A percentile compares a stretch with the other conserved stretches of the same genome.
These are phyloP conservation scores for Cardamine occulta DNA, from an alignment of 345 rosid genomes.

Conservation along the genomic window DNA sequence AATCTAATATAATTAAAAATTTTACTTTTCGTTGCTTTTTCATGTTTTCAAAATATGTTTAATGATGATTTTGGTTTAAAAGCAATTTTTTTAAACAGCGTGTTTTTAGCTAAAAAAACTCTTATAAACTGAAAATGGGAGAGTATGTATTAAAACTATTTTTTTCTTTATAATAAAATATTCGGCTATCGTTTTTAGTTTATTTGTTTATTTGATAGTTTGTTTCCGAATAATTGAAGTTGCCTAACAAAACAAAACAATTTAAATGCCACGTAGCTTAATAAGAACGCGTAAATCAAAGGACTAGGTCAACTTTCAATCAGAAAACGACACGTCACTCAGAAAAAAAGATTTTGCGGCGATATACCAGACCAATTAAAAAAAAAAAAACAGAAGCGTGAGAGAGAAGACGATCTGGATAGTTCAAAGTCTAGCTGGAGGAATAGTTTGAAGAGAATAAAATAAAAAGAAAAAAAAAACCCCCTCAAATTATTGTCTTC, in stretches of 20 bases:
- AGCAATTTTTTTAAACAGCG: too few species aligned
- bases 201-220: too few species aligned
- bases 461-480: too few species aligned
- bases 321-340: conserved; percentile 10
- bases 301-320: neutral
- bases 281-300: neutral
- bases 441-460: neutral
- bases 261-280: neutral
- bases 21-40: too few species aligned
- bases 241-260: neutral
- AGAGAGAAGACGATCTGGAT: conserved; percentile 13
- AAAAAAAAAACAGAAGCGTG: neutral
- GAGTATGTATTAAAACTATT: too few species aligned
- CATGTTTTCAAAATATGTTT: too few species aligned
- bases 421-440: conserved; percentile 17
- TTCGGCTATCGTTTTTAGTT: neutral
- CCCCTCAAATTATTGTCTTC: conserved; percentile 20
- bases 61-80: too few species aligned
- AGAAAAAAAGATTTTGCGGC: neutral
- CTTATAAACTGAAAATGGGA: too few species aligned
- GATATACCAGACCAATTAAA: conserved; percentile 17
- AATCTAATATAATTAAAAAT: too few species aligned
- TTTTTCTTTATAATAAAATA: too few species aligned
- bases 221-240: neutral
- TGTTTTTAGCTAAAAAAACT: too few species aligned